Evolutionary conservation across 164 flowering plant species (phyloP).

Genomic region (Annona cherimola): DNA sequence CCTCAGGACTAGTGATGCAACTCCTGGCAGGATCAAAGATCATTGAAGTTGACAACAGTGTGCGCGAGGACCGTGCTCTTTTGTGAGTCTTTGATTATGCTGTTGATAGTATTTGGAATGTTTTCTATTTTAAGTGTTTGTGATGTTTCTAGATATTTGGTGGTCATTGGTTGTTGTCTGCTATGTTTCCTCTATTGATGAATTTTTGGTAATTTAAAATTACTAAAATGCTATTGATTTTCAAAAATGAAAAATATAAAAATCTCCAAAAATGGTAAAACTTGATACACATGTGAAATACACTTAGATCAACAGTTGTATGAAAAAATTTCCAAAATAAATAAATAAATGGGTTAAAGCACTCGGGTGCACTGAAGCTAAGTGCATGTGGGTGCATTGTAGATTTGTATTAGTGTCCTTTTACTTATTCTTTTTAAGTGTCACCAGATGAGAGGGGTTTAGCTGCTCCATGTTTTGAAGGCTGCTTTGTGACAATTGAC

Average conservation of each 20-base stretch:
- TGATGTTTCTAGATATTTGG: background rate
- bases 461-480: too few species aligned
- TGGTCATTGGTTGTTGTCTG: background rate
- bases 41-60: conserved; percentile 51
- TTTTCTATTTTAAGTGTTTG: background rate
- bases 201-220: background rate
- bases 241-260: background rate
- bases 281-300: too few species aligned
- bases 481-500: background rate
- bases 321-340: too few species aligned
- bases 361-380: too few species aligned
- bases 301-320: too few species aligned
- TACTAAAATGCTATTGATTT: background rate
- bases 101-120: background rate
- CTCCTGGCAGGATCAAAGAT: conserved; percentile 53
- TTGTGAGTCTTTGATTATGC: conserved; percentile 26
- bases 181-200: background rate
- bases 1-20: conserved; percentile 56
- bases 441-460: too few species aligned
- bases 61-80: conserved; percentile 52
- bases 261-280: too few species aligned
- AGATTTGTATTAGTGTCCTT: background rate
- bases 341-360: too few species aligned
- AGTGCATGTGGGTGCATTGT: background rate
- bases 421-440: too few species aligned